Evolutionary conservation across 345 rosid species (phyloP).

Genomic region (Rhizophora mangle): DNA sequence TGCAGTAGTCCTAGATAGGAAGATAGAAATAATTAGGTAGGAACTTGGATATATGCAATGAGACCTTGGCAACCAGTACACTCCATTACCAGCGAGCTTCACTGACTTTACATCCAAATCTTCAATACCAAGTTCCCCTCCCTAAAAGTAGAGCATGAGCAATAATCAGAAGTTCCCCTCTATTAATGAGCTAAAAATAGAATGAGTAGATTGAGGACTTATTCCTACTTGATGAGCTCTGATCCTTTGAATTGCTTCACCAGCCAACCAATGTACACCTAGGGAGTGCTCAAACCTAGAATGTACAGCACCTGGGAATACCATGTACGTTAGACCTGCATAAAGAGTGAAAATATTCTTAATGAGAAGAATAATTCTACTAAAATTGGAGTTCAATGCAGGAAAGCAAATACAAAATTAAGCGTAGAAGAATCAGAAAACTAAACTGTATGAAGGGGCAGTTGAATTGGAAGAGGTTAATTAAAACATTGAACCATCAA

Average conservation of each 20-base stretch:
- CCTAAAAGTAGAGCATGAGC: constrained; percentile 9
- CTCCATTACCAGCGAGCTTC: constrained; percentile 31
- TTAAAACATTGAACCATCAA: background rate
- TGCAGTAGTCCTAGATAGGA: constrained; percentile 25
- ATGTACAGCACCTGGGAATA: constrained; percentile 35
- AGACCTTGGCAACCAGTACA: background rate
- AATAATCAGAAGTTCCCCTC: constrained; percentile 1
- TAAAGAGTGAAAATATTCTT: background rate
- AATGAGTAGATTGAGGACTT: background rate
- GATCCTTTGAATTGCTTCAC: constrained; percentile 22
- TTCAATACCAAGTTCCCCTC: constrained; percentile 20
- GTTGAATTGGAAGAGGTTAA: background rate
- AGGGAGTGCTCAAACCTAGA: constrained; percentile 36
- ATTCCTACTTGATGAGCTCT: constrained; percentile 27
- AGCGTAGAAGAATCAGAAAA: background rate
- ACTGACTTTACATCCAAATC: constrained; percentile 22
- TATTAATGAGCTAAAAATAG: background rate
- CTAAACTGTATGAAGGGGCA: background rate
- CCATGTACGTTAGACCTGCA: constrained; percentile 33
- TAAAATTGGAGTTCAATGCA: background rate
- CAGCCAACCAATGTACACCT: constrained; percentile 29
- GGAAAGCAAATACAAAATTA: too few relatives aligned
- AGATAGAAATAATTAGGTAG: background rate
- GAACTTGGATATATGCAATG: background rate
- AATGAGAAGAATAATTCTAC: background rate